Base-by-base conservation (phyloP, 306 rosid genomes). In the Lathyrus oleraceus region DNA sequence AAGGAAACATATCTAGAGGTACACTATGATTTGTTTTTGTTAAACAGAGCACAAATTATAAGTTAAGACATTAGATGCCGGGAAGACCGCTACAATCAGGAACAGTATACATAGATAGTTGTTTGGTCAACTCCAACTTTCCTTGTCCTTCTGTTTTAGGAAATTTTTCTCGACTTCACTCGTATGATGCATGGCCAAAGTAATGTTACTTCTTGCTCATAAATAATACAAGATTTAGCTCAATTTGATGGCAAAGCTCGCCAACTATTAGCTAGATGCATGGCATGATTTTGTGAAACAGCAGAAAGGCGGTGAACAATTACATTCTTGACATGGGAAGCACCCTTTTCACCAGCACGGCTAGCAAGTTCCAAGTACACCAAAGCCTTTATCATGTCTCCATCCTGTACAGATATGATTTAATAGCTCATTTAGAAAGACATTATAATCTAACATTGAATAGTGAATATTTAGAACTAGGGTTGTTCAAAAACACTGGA, bases 291-390 rank as follows among this genome's bases (percentile, higher is more conserved):
- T 1, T 79, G 88, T 4, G 93, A 87, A 71, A 78, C 79, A 40
- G 73, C 68, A 21, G 96, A 84, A 73, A 90, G 77, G 68, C 79
- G 88, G 73, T 81, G 88, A 62, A 85, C 81, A 65, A 86, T 81
- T 48, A 71, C 96, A 65, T 79, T 74, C 88, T 87, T 93, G 71
- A 90, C 82, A 74, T 72, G 88, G 71, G 67, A 71, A 6, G 96
- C 96, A 19, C 90, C 93, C 36, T 81, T 82, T 81, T 88, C 96
- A 14, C 96, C 96, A 39, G 86, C 85, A 15, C 87, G 96, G 43
- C 77, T 79, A 13, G 96, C 98, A 43, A 93, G 96, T 74, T 93
- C 96, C 82, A 93, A 81, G 86, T 90, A 93, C 21, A 93, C 93
- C 47, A 90, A 78, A 60, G 98, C 98, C 80, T 81, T 84, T 81